A percentile compares a stretch with the other conserved stretches of the same genome.
phyloP scores from a whole-genome alignment of 2,329 filamentous ascomycete genomes.

The Diaporthe nobilis region DNA sequence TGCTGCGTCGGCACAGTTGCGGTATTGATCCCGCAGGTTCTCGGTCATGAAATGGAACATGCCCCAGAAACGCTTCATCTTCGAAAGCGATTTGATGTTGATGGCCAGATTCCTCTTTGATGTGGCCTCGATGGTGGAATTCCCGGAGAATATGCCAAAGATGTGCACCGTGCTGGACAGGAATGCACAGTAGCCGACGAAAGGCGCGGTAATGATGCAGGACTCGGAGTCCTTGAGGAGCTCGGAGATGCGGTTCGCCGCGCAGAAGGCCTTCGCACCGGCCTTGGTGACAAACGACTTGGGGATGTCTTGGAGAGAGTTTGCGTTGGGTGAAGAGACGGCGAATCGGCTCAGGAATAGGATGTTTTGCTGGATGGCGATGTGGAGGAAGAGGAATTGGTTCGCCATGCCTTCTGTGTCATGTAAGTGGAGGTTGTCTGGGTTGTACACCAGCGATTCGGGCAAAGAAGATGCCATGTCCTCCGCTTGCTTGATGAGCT shows the following conservation, averaged over 20 bases:
- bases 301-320: slow-evolving; percentile 79
- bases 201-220: slow-evolving; percentile 88
- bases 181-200: slow-evolving; percentile 95
- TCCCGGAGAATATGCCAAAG: slow-evolving; percentile 90
- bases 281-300: slow-evolving; percentile 83
- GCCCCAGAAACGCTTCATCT: slow-evolving; percentile 98
- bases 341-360: slow-evolving; percentile 93
- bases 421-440: slow-evolving; percentile 88
- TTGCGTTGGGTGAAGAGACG: slow-evolving; percentile 76
- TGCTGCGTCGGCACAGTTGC: slow-evolving; percentile 85
- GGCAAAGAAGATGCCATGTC: slow-evolving; percentile 80
- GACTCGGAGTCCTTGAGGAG: slow-evolving; percentile 85
- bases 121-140: slow-evolving; percentile 78
- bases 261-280: slow-evolving; percentile 81
- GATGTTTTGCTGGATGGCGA: slow-evolving; percentile 89
- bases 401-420: slow-evolving; percentile 88
- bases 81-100: slow-evolving; percentile 91
- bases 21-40: slow-evolving; percentile 90
- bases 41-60: slow-evolving; percentile 99
- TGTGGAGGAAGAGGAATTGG: slow-evolving; percentile 93
- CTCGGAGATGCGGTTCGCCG: slow-evolving; percentile 88
- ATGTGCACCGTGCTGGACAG: slow-evolving; percentile 95
- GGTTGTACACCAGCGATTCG: slow-evolving; percentile 77
- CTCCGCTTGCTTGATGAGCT: slow-evolving; percentile 79
- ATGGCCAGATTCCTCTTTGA: slow-evolving; percentile 88